Evolutionary conservation across 2,329 filamentous ascomycete species (phyloP).

Genomic region (Colletotrichum sidae): DNA sequence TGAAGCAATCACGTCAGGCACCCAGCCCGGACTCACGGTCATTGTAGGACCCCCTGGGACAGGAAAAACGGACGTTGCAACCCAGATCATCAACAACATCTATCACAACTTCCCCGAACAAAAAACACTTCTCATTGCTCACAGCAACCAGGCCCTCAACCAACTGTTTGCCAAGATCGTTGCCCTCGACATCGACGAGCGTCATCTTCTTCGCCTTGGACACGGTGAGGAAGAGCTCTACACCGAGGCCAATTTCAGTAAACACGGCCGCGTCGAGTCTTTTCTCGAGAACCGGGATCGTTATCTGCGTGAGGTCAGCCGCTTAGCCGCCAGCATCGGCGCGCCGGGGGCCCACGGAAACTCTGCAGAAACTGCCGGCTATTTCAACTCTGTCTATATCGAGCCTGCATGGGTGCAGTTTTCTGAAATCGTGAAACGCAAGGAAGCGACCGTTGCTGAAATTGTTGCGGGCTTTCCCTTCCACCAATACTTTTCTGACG

Average conservation of each 20-base stretch:
- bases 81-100: conserved; percentile 98
- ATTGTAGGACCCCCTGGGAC: conserved; percentile 96
- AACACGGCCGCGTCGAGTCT: conserved; percentile 92
- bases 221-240: conserved; percentile 96
- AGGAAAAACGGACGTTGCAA: conserved; percentile 98
- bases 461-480: conserved; percentile 87
- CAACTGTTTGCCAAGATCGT: conserved; percentile 98
- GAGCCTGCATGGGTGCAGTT: conserved; percentile 91
- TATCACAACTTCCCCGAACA: conserved; percentile 98
- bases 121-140: conserved; percentile 90
- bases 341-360: conserved; percentile 95
- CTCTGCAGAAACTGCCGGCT: conserved; percentile 95
- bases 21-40: conserved; percentile 92
- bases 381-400: conserved; percentile 94
- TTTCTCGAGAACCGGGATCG: conserved; percentile 88
- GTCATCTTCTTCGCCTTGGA: conserved; percentile 90
- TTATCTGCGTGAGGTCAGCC: conserved; percentile 85
- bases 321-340: conserved; percentile 84
- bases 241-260: conserved; percentile 89
- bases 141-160: conserved; percentile 98
- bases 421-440: conserved; percentile 66
- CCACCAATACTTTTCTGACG: conserved; percentile 85
- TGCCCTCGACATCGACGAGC: conserved; percentile 94
- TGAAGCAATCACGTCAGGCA: conserved; percentile 92
- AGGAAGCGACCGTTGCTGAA: conserved; percentile 67